Evolutionary conservation across 192 early-diverging fungal genomes (phyloP), one percentile per base, ranked within the genome.

Genomic region (Obelidium mucronatum): DNA sequence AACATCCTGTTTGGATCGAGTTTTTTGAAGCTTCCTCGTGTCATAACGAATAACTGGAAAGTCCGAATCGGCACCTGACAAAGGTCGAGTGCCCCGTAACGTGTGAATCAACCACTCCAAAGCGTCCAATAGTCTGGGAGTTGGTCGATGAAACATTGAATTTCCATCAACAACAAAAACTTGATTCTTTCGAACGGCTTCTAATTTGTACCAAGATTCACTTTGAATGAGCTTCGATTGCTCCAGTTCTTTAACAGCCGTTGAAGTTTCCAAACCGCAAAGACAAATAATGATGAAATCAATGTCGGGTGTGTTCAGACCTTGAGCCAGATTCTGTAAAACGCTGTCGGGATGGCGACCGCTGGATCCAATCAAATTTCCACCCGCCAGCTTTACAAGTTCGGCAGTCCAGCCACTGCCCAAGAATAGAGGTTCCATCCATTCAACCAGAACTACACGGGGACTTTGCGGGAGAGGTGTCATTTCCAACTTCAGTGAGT

Each of bases 401-500:
- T 83, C 71, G 6, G 69, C 59, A 61, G 79, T 83, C 81, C 81
- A 83, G 40, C 79, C 78, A 30, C 75, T 73, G 42, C 75, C 75
- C n/a, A 81, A 72, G 35, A 79, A 80, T 13, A 78, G 54, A 44
- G 81, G 81, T 42, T 80, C 76, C 52, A 78, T 60, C 81, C 81
- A 83, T 51, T 83, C 81, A 36, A 80, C 31, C 37, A 74, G 65
- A 37, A 56, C 51, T 4, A 83, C 81, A 34, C 66, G 66, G 11
- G 8, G 55, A 8, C 17, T 11, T 8, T 22, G 6, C 24, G 55
- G 13, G 24, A 58, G 55, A 8, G 55, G 55, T 6, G 66, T 67
- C 22, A 31, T 24, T 3, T 22, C 17, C 39, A 17, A 36, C 39
- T 37, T 64, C 8, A 67, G 36, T 15, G 24, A 26, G 8, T 76